These are phyloP conservation scores for Didymellaceae sp. DNA, from an alignment of 2,329 filamentous ascomycete species.

Conservation along the genomic window DNA sequence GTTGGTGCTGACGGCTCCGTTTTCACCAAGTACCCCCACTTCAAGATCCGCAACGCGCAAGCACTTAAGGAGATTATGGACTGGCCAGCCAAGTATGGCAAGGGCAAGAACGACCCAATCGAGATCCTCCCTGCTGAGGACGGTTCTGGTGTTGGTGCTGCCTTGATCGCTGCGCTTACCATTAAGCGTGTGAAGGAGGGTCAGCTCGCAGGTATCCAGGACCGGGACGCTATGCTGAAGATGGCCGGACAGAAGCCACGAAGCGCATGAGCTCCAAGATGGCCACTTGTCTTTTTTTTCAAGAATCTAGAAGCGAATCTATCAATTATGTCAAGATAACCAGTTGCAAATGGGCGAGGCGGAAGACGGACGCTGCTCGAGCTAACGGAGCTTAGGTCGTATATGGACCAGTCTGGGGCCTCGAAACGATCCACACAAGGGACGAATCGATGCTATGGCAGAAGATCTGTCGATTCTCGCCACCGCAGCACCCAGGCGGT, in stretches of 20 bases:
- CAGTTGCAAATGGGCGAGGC: background rate
- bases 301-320: constrained; percentile 8
- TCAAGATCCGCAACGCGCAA: constrained; percentile 88
- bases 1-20: constrained; percentile 97
- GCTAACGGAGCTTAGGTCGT: background rate
- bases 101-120: constrained; percentile 73
- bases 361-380: background rate
- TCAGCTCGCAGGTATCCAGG: constrained; percentile 64
- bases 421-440: background rate
- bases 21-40: constrained; percentile 99
- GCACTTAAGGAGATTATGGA: constrained; percentile 95
- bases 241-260: constrained; percentile 26
- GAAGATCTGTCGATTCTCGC: constrained; percentile 1
- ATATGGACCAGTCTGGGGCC: background rate
- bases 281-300: background rate
- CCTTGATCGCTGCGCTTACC: constrained; percentile 81
- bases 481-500: background rate
- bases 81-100: constrained; percentile 79
- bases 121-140: constrained; percentile 91
- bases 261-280: background rate
- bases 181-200: constrained; percentile 67
- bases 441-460: background rate
- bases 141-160: constrained; percentile 94
- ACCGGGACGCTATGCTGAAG: constrained; percentile 54
- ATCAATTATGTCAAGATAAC: background rate